Conservation (phyloP, 2,329 filamentous ascomycete species). For the Cladosporium austrohemisphaericum region DNA sequence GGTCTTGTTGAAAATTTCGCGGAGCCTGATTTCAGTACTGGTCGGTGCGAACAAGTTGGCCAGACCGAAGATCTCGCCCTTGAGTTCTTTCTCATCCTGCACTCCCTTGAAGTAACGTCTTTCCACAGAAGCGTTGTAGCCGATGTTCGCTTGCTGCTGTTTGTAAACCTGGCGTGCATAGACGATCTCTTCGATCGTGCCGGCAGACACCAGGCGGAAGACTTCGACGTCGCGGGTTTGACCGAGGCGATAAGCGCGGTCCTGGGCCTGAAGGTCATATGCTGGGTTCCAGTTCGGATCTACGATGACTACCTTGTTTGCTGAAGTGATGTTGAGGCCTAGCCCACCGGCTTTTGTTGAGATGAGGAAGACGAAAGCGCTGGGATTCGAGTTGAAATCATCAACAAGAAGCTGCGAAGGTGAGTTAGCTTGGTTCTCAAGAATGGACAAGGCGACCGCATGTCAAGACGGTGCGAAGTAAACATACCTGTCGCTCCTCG, state of each 20-base stretch:
- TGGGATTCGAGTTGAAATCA: conserved; percentile 83
- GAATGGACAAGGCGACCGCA: too few relatives aligned
- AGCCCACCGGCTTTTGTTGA: conserved; percentile 91
- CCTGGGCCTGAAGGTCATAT: conserved; percentile 92
- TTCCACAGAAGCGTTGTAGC: conserved; percentile 87
- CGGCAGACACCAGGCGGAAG: conserved; percentile 82
- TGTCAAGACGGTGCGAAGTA: too few relatives aligned
- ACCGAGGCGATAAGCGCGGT: conserved; percentile 92
- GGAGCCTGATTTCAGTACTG: conserved; percentile 71
- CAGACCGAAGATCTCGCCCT: conserved; percentile 92
- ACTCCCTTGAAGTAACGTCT: conserved; percentile 94
- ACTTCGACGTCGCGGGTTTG: conserved; percentile 92
- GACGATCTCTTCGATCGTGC: conserved; percentile 94
- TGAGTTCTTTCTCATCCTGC: conserved; percentile 74
- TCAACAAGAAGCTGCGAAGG: conserved; percentile 60
- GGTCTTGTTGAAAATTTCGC: conserved; percentile 98
- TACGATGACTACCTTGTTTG: conserved; percentile 96
- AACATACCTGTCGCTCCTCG: conserved; percentile 64
- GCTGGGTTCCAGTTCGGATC: conserved; percentile 98
- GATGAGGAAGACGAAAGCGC: conserved; percentile 92
- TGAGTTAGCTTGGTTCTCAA: neutral
- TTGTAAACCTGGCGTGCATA: conserved; percentile 98
- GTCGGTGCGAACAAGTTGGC: conserved; percentile 82
- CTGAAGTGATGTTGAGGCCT: conserved; percentile 92
- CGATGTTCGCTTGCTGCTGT: conserved; percentile 97